These are phyloP conservation scores for Periglandula ipomoeae DNA, from an alignment of 2,329 filamentous ascomycete genomes.

Conservation along the genomic window DNA sequence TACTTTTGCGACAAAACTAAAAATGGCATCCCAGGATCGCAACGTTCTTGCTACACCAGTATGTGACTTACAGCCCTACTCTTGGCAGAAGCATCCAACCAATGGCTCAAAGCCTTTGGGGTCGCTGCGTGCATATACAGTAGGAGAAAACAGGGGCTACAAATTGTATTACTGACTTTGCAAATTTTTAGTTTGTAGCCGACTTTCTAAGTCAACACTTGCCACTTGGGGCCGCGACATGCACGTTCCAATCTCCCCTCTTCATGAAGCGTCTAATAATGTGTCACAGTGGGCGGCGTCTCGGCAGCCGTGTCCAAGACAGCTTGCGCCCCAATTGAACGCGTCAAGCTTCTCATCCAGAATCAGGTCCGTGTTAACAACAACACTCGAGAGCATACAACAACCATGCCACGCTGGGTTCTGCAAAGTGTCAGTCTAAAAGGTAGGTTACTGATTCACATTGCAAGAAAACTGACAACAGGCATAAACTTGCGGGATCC, in stretches of 20 bases:
- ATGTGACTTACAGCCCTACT: conserved; percentile 27
- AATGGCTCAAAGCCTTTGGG: background rate
- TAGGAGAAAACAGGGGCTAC: background rate
- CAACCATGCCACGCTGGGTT: background rate
- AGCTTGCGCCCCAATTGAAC: conserved; percentile 98
- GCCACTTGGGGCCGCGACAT: background rate
- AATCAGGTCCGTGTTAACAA: conserved; percentile 53
- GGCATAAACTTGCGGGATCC: background rate
- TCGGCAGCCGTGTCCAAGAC: conserved; percentile 99
- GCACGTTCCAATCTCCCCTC: background rate
- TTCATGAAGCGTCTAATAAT: too few species aligned
- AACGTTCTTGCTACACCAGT: conserved; percentile 59
- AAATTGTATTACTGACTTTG: conserved; percentile 24
- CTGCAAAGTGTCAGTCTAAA: background rate
- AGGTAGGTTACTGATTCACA: background rate
- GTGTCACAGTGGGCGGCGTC: conserved; percentile 99
- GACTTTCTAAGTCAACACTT: conserved; percentile 92
- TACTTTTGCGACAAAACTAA: background rate
- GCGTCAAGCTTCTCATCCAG: conserved; percentile 99
- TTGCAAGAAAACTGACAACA: background rate
- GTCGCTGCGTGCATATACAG: background rate
- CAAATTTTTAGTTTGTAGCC: conserved; percentile 65
- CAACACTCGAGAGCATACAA: background rate
- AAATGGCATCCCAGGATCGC: conserved; percentile 16
- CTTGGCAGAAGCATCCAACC: background rate